A percentile compares a stretch with the other conserved stretches of the same genome.
phyloP scores from a whole-genome alignment of 805 yeast genomes.

The Teunomyces atbi region DNA sequence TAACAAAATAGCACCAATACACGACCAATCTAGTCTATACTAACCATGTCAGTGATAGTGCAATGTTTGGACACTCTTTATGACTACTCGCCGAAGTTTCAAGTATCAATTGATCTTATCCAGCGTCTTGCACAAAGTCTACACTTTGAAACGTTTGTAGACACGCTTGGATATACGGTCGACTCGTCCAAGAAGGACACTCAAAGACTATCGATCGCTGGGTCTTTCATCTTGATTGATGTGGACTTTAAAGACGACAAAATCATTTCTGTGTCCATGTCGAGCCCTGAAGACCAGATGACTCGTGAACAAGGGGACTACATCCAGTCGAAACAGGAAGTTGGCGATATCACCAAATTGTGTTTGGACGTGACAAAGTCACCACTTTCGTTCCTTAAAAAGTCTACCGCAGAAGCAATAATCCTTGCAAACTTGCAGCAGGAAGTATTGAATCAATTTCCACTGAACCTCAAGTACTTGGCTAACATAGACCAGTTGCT shows the following conservation, averaged over 20 bases:
- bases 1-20: background rate
- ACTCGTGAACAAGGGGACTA: background rate
- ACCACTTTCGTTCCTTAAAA: background rate
- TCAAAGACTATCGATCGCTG: constrained; percentile 41
- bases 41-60: background rate
- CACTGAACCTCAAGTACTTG: constrained; percentile 35
- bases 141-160: constrained; percentile 42
- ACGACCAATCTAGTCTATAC: background rate
- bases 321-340: background rate
- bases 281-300: constrained; percentile 11
- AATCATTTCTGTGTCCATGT: constrained; percentile 31
- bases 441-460: constrained; percentile 26
- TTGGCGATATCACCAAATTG: background rate
- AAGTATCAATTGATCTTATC: constrained; percentile 34
- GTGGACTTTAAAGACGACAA: constrained; percentile 32
- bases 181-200: constrained; percentile 11
- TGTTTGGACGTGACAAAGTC: constrained; percentile 8
- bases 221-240: constrained; percentile 38
- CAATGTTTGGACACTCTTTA: constrained; percentile 26
- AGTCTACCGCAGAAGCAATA: constrained; percentile 25
- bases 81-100: constrained; percentile 30
- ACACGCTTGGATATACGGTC: constrained; percentile 29
- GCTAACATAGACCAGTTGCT: constrained; percentile 36
- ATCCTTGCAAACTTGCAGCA: constrained; percentile 26
- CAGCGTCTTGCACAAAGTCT: constrained; percentile 41